These are phyloP conservation scores for Cadophora sp. DNA, from an alignment of 2,329 filamentous ascomycete genomes.

Conservation along the genomic window DNA sequence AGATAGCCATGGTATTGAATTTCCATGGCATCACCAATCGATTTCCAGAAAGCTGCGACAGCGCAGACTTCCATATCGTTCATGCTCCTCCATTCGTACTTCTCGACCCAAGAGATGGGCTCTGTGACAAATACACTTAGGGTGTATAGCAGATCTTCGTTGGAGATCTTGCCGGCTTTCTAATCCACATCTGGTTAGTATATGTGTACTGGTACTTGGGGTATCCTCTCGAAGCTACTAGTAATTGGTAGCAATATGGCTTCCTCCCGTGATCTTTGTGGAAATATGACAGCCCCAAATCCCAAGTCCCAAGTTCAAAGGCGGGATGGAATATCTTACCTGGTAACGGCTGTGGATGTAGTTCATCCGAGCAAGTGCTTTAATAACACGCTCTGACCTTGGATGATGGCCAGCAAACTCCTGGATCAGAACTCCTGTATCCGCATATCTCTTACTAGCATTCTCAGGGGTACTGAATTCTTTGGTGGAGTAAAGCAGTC, in stretches of 20 bases:
- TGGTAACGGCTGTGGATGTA: conserved; percentile 65
- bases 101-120: conserved; percentile 66
- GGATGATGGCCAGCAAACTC: conserved; percentile 38
- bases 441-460: conserved; percentile 51
- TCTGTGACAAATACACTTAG: conserved; percentile 70
- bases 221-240: neutral
- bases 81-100: conserved; percentile 74
- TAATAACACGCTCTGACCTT: conserved; percentile 48
- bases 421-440: conserved; percentile 37
- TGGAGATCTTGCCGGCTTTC: conserved; percentile 62
- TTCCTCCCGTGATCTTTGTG: no score
- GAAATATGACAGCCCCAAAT: no score
- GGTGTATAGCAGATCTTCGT: conserved; percentile 71
- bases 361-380: conserved; percentile 69
- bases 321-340: neutral
- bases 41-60: conserved; percentile 73
- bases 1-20: conserved; percentile 55
- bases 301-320: no score
- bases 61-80: conserved; percentile 73
- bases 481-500: conserved; percentile 55
- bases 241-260: neutral
- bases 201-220: neutral
- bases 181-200: conserved; percentile 32
- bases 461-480: conserved; percentile 55
- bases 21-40: conserved; percentile 72